These are phyloP conservation scores for Penicillium silybi DNA, from an alignment of 495 filamentous ascomycete species.

Conservation along the genomic window DNA sequence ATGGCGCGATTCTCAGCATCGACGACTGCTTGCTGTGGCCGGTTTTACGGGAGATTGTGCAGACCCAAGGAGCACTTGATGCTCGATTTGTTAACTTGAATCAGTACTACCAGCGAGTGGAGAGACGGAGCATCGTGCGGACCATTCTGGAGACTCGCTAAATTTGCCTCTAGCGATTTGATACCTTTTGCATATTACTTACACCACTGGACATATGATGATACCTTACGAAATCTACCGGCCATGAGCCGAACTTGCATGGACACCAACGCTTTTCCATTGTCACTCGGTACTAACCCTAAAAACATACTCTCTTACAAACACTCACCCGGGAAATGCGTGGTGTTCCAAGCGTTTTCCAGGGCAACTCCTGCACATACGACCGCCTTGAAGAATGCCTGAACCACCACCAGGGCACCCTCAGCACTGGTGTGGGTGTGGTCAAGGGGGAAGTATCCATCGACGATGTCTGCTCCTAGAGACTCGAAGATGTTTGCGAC, in stretches of 20 bases:
- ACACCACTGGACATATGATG: slow-evolving; percentile 12
- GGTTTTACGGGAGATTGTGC: slow-evolving; percentile 56
- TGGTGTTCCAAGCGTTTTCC: slow-evolving; percentile 30
- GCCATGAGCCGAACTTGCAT: background rate
- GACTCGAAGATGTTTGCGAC: slow-evolving; percentile 48
- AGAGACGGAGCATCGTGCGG: slow-evolving; percentile 45
- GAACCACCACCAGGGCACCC: slow-evolving; percentile 55
- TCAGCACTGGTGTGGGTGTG: slow-evolving; percentile 61
- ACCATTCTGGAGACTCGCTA: slow-evolving; percentile 35
- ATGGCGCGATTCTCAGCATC: slow-evolving; percentile 51
- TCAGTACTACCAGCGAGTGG: slow-evolving; percentile 52
- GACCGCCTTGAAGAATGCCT: slow-evolving; percentile 61
- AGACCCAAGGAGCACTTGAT: slow-evolving; percentile 21
- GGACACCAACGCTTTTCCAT: background rate
- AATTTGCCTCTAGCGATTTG: background rate
- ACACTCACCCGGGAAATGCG: slow-evolving; percentile 30
- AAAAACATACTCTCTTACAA: slow-evolving; percentile 4
- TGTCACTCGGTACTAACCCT: background rate
- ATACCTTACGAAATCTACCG: slow-evolving; percentile 1
- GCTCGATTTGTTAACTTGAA: slow-evolving; percentile 40
- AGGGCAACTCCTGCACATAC: slow-evolving; percentile 37
- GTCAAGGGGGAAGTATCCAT: slow-evolving; percentile 55
- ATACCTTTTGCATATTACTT: slow-evolving; percentile 1
- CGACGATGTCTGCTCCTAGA: slow-evolving; percentile 41
- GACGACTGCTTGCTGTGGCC: slow-evolving; percentile 75